phyloP scores from a whole-genome alignment of 2,329 filamentous ascomycete species.

The Coniella lustricola region DNA sequence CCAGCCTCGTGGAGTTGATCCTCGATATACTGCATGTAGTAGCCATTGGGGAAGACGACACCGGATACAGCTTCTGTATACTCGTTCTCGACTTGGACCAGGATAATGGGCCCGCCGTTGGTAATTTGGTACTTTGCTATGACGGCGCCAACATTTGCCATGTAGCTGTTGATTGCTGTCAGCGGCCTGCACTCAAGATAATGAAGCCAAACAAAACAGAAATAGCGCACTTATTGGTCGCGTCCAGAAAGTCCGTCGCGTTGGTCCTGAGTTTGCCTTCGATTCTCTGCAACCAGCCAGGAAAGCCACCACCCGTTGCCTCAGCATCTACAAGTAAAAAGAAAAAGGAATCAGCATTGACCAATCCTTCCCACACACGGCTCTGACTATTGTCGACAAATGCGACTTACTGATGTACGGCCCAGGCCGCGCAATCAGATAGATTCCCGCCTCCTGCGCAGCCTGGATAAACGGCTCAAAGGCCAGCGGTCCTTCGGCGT shows the following conservation, averaged over 20 bases:
- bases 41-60: conserved; percentile 53
- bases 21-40: conserved; percentile 65
- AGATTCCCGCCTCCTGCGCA: conserved; percentile 59
- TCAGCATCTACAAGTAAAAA: conserved; percentile 39
- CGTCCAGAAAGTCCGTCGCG: conserved; percentile 48
- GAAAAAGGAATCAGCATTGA: too few species aligned
- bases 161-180: conserved; percentile 37
- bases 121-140: conserved; percentile 67
- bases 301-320: conserved; percentile 61
- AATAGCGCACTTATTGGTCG: conserved; percentile 50
- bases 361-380: not conserved
- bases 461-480: conserved; percentile 65
- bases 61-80: conserved; percentile 42
- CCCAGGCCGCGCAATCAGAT: conserved; percentile 48
- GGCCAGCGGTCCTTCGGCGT: conserved; percentile 59
- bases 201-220: too few species aligned
- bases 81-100: conserved; percentile 69
- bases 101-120: conserved; percentile 64
- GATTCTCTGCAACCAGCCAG: conserved; percentile 62
- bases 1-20: conserved; percentile 63
- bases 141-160: conserved; percentile 47
- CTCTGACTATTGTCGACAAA: too few species aligned
- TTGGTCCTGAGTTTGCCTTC: conserved; percentile 51
- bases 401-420: conserved; percentile 11
- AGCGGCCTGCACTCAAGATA: not conserved